Evolutionary conservation across 129 eudicot genomes (phyloP).

Genomic region (Pseudognaphalium luteoalbum): DNA sequence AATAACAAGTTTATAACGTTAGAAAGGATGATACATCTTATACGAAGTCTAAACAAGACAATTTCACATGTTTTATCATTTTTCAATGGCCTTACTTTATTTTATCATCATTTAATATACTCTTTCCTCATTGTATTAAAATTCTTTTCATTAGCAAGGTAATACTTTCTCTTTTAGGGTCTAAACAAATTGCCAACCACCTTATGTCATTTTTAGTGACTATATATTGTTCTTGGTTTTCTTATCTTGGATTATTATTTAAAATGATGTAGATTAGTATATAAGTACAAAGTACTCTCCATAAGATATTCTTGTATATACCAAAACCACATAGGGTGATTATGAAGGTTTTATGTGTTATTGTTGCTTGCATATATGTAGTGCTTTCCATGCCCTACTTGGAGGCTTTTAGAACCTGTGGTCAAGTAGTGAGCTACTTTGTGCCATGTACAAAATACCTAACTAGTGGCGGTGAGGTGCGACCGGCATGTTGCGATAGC

Average conservation of each 20-base stretch:
- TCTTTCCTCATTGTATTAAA: too few relatives aligned
- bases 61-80: neutral
- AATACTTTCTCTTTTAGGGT: neutral
- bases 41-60: neutral
- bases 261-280: too few relatives aligned
- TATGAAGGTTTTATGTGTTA: constrained; percentile 9
- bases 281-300: neutral
- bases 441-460: constrained; percentile 21
- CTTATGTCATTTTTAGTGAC: neutral
- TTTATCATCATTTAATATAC: neutral
- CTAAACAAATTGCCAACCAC: neutral
- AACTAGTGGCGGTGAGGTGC: constrained; percentile 8
- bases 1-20: too few relatives aligned
- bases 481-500: constrained; percentile 13
- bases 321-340: neutral
- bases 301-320: neutral
- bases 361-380: neutral
- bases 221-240: neutral
- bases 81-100: neutral
- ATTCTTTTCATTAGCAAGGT: neutral
- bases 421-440: constrained; percentile 15
- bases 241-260: neutral
- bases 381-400: neutral
- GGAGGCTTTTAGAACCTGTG: constrained; percentile 5
- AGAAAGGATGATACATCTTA: neutral